Percentiles rank a stretch among this genome's conserved stretches.
These are phyloP conservation scores for Teratosphaeria destructans DNA, from an alignment of 2,329 filamentous ascomycete genomes.

Conservation along the genomic window DNA sequence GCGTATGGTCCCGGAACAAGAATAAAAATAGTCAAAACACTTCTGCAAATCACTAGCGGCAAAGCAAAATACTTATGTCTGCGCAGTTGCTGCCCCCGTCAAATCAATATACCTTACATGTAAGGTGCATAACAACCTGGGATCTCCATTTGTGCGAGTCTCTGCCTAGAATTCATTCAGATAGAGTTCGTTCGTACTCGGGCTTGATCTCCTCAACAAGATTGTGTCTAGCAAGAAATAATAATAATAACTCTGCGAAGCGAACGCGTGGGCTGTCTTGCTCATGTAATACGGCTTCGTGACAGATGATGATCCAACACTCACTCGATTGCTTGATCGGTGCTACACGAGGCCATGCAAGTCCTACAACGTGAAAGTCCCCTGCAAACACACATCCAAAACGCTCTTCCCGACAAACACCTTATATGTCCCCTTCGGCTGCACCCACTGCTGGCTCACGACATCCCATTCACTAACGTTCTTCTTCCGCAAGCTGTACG, in stretches of 20 bases:
- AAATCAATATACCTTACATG: no score
- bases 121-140: no score
- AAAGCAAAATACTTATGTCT: no score
- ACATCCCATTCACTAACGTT: constrained; percentile 17
- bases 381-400: constrained; percentile 3
- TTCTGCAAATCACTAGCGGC: no score
- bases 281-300: no score
- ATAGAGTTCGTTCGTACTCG: background rate
- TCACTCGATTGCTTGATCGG: background rate
- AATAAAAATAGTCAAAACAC: no score
- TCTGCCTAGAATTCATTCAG: background rate
- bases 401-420: constrained; percentile 8
- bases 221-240: background rate
- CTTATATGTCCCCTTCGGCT: constrained; percentile 11
- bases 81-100: no score
- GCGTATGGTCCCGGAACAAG: no score
- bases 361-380: background rate
- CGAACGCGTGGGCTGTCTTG: background rate
- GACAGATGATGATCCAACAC: no score
- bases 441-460: constrained; percentile 9
- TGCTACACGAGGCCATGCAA: background rate
- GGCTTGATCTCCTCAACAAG: background rate
- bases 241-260: background rate
- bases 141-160: no score
- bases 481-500: constrained; percentile 10